Conservation (phyloP, 176 grass and related monocot genomes). For the Neostapfia colusana region DNA sequence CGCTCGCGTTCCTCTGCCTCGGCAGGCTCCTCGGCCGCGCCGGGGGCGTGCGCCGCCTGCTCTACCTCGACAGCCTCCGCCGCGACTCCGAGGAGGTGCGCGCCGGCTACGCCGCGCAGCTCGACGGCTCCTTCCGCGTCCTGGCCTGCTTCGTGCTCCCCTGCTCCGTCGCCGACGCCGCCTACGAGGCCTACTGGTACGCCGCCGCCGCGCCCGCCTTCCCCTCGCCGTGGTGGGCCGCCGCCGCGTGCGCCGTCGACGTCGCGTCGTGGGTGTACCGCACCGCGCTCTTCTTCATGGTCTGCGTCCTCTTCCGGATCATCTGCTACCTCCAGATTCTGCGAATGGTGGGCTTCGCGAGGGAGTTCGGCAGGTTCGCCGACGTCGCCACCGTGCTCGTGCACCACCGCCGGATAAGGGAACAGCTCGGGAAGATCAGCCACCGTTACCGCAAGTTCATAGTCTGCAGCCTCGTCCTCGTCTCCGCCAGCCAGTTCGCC, state of each 20-base stretch:
- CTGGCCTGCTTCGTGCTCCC: slow-evolving; percentile 62
- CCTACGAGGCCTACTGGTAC: slow-evolving; percentile 71
- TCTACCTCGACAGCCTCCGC: slow-evolving; percentile 68
- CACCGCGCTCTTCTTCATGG: slow-evolving; percentile 63
- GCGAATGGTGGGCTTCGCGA: slow-evolving; percentile 65
- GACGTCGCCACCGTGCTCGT: slow-evolving; percentile 61
- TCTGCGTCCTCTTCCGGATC: slow-evolving; percentile 72
- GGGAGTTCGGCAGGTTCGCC: slow-evolving; percentile 61
- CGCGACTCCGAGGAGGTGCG: slow-evolving; percentile 61
- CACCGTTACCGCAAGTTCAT: slow-evolving; percentile 75
- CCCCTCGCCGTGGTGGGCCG: slow-evolving; percentile 31
- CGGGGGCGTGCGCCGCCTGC: slow-evolving; percentile 56
- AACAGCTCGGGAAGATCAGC: slow-evolving; percentile 74
- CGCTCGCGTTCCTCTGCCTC: slow-evolving; percentile 53
- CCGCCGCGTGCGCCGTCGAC: slow-evolving; percentile 52
- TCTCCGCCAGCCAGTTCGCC: slow-evolving; percentile 73
- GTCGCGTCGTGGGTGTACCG: slow-evolving; percentile 71
- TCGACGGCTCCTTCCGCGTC: slow-evolving; percentile 58
- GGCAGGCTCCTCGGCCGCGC: slow-evolving; percentile 29
- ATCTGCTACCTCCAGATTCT: slow-evolving; percentile 93
- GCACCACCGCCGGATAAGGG: slow-evolving; percentile 60
- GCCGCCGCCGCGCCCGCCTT: slow-evolving; percentile 1
- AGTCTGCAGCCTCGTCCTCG: slow-evolving; percentile 49
- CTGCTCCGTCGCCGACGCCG: slow-evolving; percentile 53
- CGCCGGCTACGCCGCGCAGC: slow-evolving; percentile 46